These are phyloP conservation scores for Fusarium napiforme DNA, from an alignment of 2,329 filamentous ascomycete genomes.

Conservation along the genomic window DNA sequence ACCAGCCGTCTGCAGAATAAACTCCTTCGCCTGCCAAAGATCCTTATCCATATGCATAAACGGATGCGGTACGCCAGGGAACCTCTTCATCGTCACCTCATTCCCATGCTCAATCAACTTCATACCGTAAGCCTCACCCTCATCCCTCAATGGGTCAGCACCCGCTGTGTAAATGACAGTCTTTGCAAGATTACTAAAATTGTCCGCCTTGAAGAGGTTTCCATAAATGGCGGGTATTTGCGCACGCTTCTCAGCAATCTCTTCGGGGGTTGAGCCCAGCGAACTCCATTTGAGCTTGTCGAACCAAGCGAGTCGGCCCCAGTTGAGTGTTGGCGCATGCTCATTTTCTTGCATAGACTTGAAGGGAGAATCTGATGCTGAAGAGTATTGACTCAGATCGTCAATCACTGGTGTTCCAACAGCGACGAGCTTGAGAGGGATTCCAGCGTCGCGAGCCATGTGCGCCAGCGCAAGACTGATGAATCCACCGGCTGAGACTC, in stretches of 20 bases:
- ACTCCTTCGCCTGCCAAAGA: conserved; percentile 51
- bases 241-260: background rate
- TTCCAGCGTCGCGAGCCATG: conserved; percentile 1
- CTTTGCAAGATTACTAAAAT: conserved; percentile 6
- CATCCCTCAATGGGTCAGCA: conserved; percentile 52
- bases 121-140: conserved; percentile 59
- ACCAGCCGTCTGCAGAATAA: conserved; percentile 48
- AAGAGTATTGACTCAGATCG: conserved; percentile 2
- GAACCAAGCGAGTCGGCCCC: conserved; percentile 5
- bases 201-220: background rate
- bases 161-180: conserved; percentile 7
- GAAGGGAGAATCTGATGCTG: conserved; percentile 7
- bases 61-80: conserved; percentile 59
- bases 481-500: conserved; percentile 7
- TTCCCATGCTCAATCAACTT: conserved; percentile 57
- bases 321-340: conserved; percentile 13
- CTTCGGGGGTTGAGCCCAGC: background rate
- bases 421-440: conserved; percentile 5
- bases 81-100: conserved; percentile 58
- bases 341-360: background rate
- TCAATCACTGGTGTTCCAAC: conserved; percentile 12
- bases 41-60: conserved; percentile 61
- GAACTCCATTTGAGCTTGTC: conserved; percentile 22
- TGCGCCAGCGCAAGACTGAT: conserved; percentile 11
- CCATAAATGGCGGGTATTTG: background rate